Evolutionary conservation across 176 grass and related monocot genomes (phyloP).

Genomic region (Pharus latifolius): DNA sequence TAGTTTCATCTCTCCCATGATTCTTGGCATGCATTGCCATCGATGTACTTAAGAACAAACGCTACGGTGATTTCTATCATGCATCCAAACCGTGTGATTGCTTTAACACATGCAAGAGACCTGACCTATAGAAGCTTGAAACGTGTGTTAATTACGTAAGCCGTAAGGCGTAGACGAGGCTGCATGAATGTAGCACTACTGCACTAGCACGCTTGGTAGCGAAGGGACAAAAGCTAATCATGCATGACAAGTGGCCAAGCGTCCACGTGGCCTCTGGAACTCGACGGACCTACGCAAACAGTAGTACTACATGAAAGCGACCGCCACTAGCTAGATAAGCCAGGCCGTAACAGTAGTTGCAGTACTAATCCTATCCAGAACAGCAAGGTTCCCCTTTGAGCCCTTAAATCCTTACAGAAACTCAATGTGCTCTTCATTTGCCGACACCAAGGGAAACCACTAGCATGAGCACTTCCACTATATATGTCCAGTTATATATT

Average conservation of each 20-base stretch:
- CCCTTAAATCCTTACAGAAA: not conserved
- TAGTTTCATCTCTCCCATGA: too few relatives aligned
- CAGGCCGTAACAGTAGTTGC: not conserved
- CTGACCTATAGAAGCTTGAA: too few relatives aligned
- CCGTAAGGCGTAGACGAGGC: too few relatives aligned
- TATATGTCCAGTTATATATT: not conserved
- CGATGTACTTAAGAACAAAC: too few relatives aligned
- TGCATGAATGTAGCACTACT: not conserved
- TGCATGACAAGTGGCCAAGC: not conserved
- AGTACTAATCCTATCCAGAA: not conserved
- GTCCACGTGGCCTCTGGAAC: conserved; percentile 7
- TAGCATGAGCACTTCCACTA: not conserved
- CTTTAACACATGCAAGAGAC: too few relatives aligned
- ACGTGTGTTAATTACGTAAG: too few relatives aligned
- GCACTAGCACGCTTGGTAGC: not conserved
- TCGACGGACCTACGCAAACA: not conserved
- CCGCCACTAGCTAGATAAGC: not conserved
- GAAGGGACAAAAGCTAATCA: not conserved
- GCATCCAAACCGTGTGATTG: too few relatives aligned
- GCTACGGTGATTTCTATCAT: too few relatives aligned
- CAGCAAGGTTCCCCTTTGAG: not conserved
- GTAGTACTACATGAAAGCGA: not conserved
- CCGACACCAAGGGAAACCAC: conserved; percentile 17
- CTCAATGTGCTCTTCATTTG: conserved; percentile 17
- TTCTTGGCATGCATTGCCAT: too few relatives aligned